Evolutionary conservation across 2,329 filamentous ascomycete species (phyloP), one percentile per base, ranked within the genome.

Genomic region (Truncatella angustata): DNA sequence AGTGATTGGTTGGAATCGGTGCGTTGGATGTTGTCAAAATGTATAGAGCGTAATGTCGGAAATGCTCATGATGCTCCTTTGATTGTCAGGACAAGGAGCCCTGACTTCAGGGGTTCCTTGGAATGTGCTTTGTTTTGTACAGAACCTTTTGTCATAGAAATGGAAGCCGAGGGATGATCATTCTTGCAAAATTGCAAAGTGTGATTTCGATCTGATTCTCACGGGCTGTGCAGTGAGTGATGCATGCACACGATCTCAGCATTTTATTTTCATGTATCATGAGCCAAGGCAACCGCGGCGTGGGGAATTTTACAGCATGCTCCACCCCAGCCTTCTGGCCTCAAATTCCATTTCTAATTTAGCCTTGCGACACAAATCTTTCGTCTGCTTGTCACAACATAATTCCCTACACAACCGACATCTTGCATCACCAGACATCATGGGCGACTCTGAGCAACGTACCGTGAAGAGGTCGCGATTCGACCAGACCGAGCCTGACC

Each of bases 401-500:
- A 9, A 14, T 26, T 14, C 16, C 24, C 14, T 7, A 42, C 20
- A 21, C 16, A 23, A 7, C 4, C 21, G 40, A 20, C 14, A 26
- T 43, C 40, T 16, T 14, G 16, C 14, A 30, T 28, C 21, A 12
- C 14, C 7, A 9, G 23, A 11, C 20, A 43, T 26, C 43, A 91
- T 96, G 91, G 84, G 88, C 60, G 90, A 94, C 63, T 80, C 87
- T 57, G 88, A 92, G 61, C 82, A 86, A 67, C 84, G 85, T 56
- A 78, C 77, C 55, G 76, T 78, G 55, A 96, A 96, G 78, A 88
- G 91, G 56, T 96, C 91, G 66, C 91, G 93, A 70, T 97, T 97
- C 72, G 93, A 97, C 68, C 90, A 95, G 71, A 94, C 86, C 43
- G 90, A 93, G 68, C 85, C 89, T 5, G 90, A 94, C 65, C 84